Evolutionary conservation across 2,329 filamentous ascomycete species (phyloP), one percentile per base, ranked within the genome.

Genomic region (Didymella pomorum): DNA sequence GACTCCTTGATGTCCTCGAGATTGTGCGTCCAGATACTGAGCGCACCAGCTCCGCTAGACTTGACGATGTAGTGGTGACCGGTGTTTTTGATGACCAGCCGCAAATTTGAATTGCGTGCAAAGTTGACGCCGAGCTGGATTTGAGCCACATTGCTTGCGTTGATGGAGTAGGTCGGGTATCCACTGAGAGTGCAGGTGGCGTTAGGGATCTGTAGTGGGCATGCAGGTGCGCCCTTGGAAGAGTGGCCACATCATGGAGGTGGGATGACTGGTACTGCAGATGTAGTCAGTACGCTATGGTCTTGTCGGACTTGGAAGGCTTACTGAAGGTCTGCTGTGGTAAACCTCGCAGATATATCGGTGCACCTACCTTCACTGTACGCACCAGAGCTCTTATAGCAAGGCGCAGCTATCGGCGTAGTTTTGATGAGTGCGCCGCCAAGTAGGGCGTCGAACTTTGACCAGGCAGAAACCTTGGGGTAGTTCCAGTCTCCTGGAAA

Each of bases 11-110:
- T 66, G 4, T 72, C 66, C 53, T 74, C 75, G 61, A 77, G 74
- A 59, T 69, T 73, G 49, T 77, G 75, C 1, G 75, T 77, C 49
- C 75, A 76, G 64, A 76, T 69, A 45, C 73, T 71, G 20, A 77
- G 62, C 0, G 73, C 68, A 20, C 71, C 73, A 29, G 65, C 75
- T 2, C 71, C 74, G 1, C 71, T 75, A 1, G 73, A 75, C 31
- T 73, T 72, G 18, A 73, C 75, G 63, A 65, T 69, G 7, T 26
- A 76, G 42, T 76, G 72, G 58, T 76, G 74, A 1, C 74, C 74
- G 16, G 74, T 76, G 43, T 76, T 76, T 0, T 72, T 64, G 16
- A 76, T 70, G 31, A 76, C 68, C 7, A 76, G 43, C 9, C 74
- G 67, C 37, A 76, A 41, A 41, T 75, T 75, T 11, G 67, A 62